These are phyloP conservation scores for Flueggea neowawraea DNA, from an alignment of 441 rosid genomes.

Conservation along the genomic window DNA sequence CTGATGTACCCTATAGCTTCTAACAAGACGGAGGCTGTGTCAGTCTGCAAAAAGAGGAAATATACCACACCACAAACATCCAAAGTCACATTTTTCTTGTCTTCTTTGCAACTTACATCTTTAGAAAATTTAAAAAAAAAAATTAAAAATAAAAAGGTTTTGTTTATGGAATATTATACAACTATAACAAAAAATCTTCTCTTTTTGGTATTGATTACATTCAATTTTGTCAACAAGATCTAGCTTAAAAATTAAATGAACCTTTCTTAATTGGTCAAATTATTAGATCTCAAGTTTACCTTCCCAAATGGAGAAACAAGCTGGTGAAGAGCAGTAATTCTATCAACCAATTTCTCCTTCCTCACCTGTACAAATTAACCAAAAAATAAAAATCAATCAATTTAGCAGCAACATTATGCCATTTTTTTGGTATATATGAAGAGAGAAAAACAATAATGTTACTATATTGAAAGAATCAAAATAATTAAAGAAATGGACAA, in stretches of 20 bases:
- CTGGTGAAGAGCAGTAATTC: slow-evolving; percentile 95
- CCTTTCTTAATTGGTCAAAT: too few species aligned
- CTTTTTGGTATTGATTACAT: too few species aligned
- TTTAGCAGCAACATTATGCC: too few species aligned
- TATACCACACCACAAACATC: slow-evolving; percentile 44
- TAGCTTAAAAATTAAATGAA: too few species aligned
- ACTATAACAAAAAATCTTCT: too few species aligned
- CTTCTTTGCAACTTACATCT: slow-evolving; percentile 8
- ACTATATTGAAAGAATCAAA: slow-evolving; percentile 29
- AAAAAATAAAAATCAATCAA: too few species aligned
- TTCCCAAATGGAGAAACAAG: slow-evolving; percentile 99
- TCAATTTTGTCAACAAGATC: too few species aligned
- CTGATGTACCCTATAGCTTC: slow-evolving; percentile 98
- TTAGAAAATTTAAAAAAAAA: not conserved
- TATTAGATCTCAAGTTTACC: slow-evolving; percentile 33
- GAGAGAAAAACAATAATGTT: not conserved
- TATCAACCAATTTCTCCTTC: slow-evolving; percentile 94
- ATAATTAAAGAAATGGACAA: slow-evolving; percentile 56
- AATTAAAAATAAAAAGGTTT: not conserved
- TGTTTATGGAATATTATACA: not conserved
- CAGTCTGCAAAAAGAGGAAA: slow-evolving; percentile 77
- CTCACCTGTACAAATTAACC: slow-evolving; percentile 49
- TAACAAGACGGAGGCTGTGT: slow-evolving; percentile 98
- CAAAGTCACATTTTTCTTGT: slow-evolving; percentile 41
- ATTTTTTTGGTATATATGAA: not conserved